These are phyloP conservation scores for Aspergillus indologenus DNA, from an alignment of 495 filamentous ascomycete species.

Conservation along the genomic window DNA sequence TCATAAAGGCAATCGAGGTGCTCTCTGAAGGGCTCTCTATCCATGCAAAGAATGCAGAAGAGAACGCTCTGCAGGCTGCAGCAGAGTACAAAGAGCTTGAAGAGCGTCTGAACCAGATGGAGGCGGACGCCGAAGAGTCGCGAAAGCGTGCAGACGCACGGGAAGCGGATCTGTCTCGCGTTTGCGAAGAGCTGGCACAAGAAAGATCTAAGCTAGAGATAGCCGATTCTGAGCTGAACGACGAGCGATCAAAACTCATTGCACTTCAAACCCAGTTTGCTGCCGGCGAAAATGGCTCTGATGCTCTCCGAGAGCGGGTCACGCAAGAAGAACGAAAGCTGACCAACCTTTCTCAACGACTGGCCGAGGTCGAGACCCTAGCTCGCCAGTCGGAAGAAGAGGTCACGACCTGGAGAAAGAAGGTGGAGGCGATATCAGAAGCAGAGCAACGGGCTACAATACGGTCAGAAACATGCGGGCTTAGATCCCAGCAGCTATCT, in stretches of 20 bases:
- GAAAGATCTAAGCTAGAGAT: slow-evolving; percentile 56
- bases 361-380: slow-evolving; percentile 63
- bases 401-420: slow-evolving; percentile 55
- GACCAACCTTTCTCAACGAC: slow-evolving; percentile 56
- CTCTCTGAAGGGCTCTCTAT: slow-evolving; percentile 55
- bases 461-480: slow-evolving; percentile 61
- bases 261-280: slow-evolving; percentile 65
- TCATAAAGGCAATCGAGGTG: slow-evolving; percentile 63
- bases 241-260: slow-evolving; percentile 62
- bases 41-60: slow-evolving; percentile 41
- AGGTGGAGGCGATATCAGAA: slow-evolving; percentile 50
- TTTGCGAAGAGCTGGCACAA: slow-evolving; percentile 46
- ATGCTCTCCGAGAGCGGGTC: slow-evolving; percentile 67
- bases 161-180: slow-evolving; percentile 35
- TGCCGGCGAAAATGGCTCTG: slow-evolving; percentile 75
- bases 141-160: slow-evolving; percentile 45
- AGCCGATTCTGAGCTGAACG: slow-evolving; percentile 61
- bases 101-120: slow-evolving; percentile 44
- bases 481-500: slow-evolving; percentile 75
- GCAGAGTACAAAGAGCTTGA: slow-evolving; percentile 49
- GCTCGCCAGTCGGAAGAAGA: slow-evolving; percentile 67
- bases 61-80: slow-evolving; percentile 32
- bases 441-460: slow-evolving; percentile 43
- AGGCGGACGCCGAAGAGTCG: slow-evolving; percentile 36
- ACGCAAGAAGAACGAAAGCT: slow-evolving; percentile 66